Percentiles rank a stretch among this genome's conserved stretches.
Conservation (phyloP, 768 basidiomycete genomes). For the Leucocoprinus sp. region DNA sequence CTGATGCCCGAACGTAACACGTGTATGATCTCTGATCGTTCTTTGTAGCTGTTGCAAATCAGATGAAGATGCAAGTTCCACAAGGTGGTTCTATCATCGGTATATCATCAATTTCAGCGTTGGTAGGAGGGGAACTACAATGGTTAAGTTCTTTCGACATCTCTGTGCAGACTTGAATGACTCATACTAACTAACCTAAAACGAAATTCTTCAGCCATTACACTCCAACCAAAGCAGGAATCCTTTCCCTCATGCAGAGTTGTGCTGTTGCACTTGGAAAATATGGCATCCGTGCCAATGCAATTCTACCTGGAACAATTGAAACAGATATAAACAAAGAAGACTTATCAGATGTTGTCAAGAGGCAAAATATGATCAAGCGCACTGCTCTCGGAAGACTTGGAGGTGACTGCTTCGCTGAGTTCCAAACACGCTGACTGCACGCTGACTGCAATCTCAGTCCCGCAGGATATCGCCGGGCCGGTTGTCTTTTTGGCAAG, state of each 20-base stretch:
- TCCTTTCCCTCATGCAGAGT: conserved; percentile 73
- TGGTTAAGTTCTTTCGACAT: conserved; percentile 34
- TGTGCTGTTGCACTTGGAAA: conserved; percentile 73
- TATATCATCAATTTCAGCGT: conserved; percentile 71
- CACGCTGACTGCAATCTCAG: conserved; percentile 25
- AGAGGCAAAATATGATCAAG: conserved; percentile 55
- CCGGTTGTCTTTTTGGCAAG: conserved; percentile 69
- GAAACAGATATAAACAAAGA: conserved; percentile 74
- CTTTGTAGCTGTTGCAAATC: conserved; percentile 53
- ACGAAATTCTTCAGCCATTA: conserved; percentile 43
- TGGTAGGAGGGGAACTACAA: conserved; percentile 70
- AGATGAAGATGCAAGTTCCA: conserved; percentile 62
- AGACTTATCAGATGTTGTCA: conserved; percentile 51
- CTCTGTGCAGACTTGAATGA: neutral
- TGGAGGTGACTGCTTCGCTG: conserved; percentile 34
- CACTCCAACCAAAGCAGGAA: conserved; percentile 73
- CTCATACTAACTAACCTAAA: conserved; percentile 1
- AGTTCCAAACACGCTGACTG: neutral
- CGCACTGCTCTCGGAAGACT: conserved; percentile 61
- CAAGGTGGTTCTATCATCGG: conserved; percentile 71
- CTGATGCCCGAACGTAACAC: conserved; percentile 20
- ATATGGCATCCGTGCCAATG: conserved; percentile 65
- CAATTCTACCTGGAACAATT: conserved; percentile 69
- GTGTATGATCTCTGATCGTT: neutral
- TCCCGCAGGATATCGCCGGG: conserved; percentile 64